phyloP scores from a whole-genome alignment of 805 yeast species.

The Yarrowia sp. region DNA sequence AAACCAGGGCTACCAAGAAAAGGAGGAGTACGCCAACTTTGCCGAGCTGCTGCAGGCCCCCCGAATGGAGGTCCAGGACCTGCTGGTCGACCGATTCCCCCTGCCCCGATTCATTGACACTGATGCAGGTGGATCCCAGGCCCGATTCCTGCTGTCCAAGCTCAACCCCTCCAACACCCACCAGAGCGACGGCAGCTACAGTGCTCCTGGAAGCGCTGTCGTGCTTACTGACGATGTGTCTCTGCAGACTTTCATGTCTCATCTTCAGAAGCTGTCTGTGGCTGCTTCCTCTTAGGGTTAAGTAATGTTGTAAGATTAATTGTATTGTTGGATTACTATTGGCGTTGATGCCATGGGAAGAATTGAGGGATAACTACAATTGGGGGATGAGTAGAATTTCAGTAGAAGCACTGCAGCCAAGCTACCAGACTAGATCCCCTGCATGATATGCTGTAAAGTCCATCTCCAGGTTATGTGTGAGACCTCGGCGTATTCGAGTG shows the following conservation, averaged over 20 bases:
- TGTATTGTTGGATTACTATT: too few relatives aligned
- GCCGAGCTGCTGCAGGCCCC: conserved; percentile 80
- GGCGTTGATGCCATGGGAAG: too few relatives aligned
- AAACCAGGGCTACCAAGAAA: conserved; percentile 83
- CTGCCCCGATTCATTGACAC: conserved; percentile 92
- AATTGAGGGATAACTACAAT: too few relatives aligned
- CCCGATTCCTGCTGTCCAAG: conserved; percentile 86
- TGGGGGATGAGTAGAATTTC: too few relatives aligned
- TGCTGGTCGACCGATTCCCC: conserved; percentile 88
- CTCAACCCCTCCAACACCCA: conserved; percentile 88
- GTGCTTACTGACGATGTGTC: conserved; percentile 97
- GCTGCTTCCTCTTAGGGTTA: conserved; percentile 38
- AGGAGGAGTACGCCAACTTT: conserved; percentile 79
- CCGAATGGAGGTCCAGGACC: conserved; percentile 81
- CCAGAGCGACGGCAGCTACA: conserved; percentile 51
- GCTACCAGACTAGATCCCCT: too few relatives aligned
- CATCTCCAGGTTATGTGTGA: too few relatives aligned
- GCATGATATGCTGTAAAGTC: too few relatives aligned
- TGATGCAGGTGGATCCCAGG: conserved; percentile 95
- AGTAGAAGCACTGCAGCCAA: too few relatives aligned
- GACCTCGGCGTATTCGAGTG: too few relatives aligned
- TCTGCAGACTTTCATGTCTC: conserved; percentile 91
- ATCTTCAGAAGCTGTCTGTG: conserved; percentile 88
- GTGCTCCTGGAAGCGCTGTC: conserved; percentile 62
- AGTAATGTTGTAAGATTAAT: conserved; percentile 13